Base-by-base conservation (phyloP, 1,284 basidiomycete genomes). In the Cutaneotrichosporon dermatis region DNA sequence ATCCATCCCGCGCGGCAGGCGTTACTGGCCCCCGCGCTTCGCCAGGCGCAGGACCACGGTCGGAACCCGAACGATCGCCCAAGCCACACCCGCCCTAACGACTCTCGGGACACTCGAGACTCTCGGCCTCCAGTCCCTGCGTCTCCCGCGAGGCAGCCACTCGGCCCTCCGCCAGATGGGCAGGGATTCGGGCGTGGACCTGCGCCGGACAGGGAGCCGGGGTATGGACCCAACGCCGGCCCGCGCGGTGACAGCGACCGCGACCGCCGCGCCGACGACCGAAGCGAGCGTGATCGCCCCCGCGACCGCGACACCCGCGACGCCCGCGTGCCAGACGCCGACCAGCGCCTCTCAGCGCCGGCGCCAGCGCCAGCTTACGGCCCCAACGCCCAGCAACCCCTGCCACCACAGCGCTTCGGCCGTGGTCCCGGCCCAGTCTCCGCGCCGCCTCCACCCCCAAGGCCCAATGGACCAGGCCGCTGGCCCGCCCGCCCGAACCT, bases 61-160 rank as follows among this genome's bases (percentile, higher is more conserved):
- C n/a, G n/a, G n/a, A n/a, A n/a, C n/a, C n/a, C n/a, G n/a, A n/a
- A n/a, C n/a, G n/a, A n/a, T n/a, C n/a, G 25, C 25, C 25, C 2
- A 25, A 25, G 25, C 25, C 25, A 25, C 25, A 3, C 25, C 25
- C 25, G 25, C 25, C 25, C 25, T 2, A 25, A 25, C 25, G 25
- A 25, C 25, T 25, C 25, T 3, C 25, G 25, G 25, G 25, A 25
- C 25, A 2, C 25, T 3, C 25, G 25, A 3, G 25, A 25, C 25
- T 25, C 25, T 25, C 25, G 25, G 25, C 25, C 25, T 25, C 25
- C 25, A 25, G 25, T 25, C 25, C 25, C 25, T 2, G 25, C 25
- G 25, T 25, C 25, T 13, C n/a, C 43, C 8, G 15, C 15, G 13
- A 49, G 59, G 35, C 59, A 60, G 33, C 51, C 59, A 3, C 6